Evolutionary conservation across 169 alveolate genomes (phyloP).

Genomic region (Perkinsus chesapeaki): DNA sequence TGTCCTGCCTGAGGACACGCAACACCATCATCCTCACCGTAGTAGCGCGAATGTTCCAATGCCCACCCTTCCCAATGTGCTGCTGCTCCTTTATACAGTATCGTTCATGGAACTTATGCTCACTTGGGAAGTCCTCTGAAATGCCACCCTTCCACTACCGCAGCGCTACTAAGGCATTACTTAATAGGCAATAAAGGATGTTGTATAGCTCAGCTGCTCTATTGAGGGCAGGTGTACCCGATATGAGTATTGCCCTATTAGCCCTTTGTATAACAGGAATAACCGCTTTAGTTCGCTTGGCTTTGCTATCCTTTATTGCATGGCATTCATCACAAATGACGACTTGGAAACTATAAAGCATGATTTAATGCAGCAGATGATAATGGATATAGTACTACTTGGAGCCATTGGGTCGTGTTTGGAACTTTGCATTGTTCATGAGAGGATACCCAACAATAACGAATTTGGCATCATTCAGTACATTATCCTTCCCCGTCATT

Average conservation of each 20-base stretch:
- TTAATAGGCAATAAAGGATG: constrained; percentile 60
- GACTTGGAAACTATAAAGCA: constrained; percentile 29
- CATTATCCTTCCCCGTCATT: constrained; percentile 9
- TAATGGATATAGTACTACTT: too few relatives aligned
- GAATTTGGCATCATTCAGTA: constrained; percentile 4
- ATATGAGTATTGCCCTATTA: constrained; percentile 71
- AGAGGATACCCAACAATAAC: constrained; percentile 21
- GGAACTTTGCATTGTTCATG: constrained; percentile 4
- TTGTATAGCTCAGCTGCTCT: constrained; percentile 86
- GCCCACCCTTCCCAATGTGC: not conserved
- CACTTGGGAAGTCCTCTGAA: constrained; percentile 44
- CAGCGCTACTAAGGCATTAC: too few relatives aligned
- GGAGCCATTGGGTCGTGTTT: not conserved
- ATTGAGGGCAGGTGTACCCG: constrained; percentile 91
- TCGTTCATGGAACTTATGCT: constrained; percentile 56
- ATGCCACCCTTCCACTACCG: too few relatives aligned
- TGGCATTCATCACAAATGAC: constrained; percentile 95
- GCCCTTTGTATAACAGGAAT: constrained; percentile 81
- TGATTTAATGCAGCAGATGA: constrained; percentile 6
- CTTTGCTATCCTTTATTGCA: constrained; percentile 78
- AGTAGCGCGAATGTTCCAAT: not conserved
- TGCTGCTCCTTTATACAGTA: constrained; percentile 23
- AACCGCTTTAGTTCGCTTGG: constrained; percentile 77
- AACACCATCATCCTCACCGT: not conserved
- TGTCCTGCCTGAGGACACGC: not conserved